Base-by-base conservation (phyloP, 2,329 filamentous ascomycete genomes). In the Clarireedia monteithiana region DNA sequence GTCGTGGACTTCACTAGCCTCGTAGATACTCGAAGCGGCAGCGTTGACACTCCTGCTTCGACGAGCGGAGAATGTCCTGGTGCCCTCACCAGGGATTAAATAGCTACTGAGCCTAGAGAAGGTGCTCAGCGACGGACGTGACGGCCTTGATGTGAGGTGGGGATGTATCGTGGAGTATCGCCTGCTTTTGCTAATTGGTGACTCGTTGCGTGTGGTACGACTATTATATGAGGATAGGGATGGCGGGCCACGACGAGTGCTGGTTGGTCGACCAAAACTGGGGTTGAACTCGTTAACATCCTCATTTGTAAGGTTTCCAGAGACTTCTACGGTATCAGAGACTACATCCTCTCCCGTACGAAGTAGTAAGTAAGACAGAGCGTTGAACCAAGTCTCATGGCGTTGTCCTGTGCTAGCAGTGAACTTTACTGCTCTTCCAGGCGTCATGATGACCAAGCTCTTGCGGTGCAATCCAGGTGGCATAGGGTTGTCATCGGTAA, bases 341-440 rank as follows among this genome's bases (percentile, higher is more conserved):
- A 73, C 70, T 46, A 80, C 79, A n/a, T 76, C 79, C 39, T 86
- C 85, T 34, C 83, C 78, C 26, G 85, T 91, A 47, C 91, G 85
- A 30, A 96, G 79, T 38, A 97, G 79, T 14, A 99, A 80, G 69
- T 99, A 99, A 1, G 90, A 95, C 54, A 99, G 78, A 0, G 94
- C 91, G 67, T 97, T 97, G 78, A 94, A 96, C 94, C 94, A 99
- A 0, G 91, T 97, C 74, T 99, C 94, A 68, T 99, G 94, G 59
- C 94, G 82, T 69, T 96, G 91, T 39, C 90, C 88, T 3, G 94
- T 99, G 2, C 89, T 85, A 60, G 92, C 95, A 1, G 94, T 99
- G 63, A 99, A 95, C 71, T 96, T 92, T 72, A 99, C 83, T 15
- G 85, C 85, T 62, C 94, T 84, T 50, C 91, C 91, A 20, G 91